Percentiles rank a stretch among this genome's conserved stretches.
Conservation (phyloP, 2,329 filamentous ascomycete species). For the Penicillium sp. region DNA sequence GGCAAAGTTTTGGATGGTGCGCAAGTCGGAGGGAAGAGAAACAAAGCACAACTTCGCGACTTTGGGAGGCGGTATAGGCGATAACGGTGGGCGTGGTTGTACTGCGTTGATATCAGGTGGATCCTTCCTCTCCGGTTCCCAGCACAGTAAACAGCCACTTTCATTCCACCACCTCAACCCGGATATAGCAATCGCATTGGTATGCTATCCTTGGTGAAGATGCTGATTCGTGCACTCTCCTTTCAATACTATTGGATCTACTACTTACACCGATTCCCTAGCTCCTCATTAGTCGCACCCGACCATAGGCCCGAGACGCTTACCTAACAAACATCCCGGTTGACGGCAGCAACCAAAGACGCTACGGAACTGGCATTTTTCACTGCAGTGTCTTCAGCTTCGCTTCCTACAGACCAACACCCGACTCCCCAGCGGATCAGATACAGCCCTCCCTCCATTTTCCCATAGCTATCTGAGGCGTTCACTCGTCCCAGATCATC, state of each 20-base stretch:
- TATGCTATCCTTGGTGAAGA: too few relatives aligned
- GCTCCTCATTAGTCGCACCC: not conserved
- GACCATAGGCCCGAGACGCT: not conserved
- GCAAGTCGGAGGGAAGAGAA: slow-evolving; percentile 2
- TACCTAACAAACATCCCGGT: slow-evolving; percentile 24
- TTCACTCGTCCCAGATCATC: slow-evolving; percentile 23
- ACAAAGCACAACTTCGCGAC: slow-evolving; percentile 2
- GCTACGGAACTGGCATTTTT: slow-evolving; percentile 38
- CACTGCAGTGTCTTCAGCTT: slow-evolving; percentile 24
- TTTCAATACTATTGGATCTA: too few relatives aligned
- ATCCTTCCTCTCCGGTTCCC: not conserved
- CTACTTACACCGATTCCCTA: too few relatives aligned
- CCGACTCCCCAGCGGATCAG: slow-evolving; percentile 26
- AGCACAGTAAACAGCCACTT: not conserved
- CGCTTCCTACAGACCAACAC: slow-evolving; percentile 17
- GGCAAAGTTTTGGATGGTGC: not conserved
- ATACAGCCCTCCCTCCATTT: slow-evolving; percentile 17
- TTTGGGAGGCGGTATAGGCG: slow-evolving; percentile 20
- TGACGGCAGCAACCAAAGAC: slow-evolving; percentile 28
- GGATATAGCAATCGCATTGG: not conserved
- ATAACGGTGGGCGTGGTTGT: too few relatives aligned
- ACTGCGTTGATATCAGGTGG: slow-evolving; percentile 10
- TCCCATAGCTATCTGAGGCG: slow-evolving; percentile 19
- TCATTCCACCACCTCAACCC: too few relatives aligned
- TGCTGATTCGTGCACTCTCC: too few relatives aligned